Evolutionary conservation across 345 rosid species (phyloP), one percentile per base, ranked within the genome.

Genomic region (Laguncularia racemosa): DNA sequence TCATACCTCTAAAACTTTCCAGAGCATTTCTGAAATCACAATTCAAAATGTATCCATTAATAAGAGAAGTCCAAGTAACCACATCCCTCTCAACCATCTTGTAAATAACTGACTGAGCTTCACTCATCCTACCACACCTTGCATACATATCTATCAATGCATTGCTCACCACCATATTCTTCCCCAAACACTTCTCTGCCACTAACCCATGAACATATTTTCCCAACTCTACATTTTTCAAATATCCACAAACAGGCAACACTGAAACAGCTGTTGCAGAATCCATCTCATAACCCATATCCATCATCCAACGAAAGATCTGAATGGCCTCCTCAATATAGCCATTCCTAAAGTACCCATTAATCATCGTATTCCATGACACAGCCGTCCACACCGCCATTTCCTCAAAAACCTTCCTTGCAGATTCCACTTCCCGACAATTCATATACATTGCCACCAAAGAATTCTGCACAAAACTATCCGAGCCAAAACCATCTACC

Each of bases 131-230:
- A 52, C 67, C 73, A 52, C 85, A 82, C 55, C 75, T 81, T 79
- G 81, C 81, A 69, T 84, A 82, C 88, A 81, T 81, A 65, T 82
- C 79, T 23, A 82, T 75, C n/a, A 81, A 68, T 44, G 84, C 85
- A 18, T 82, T 79, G 19, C 84, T 71, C 57, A 77, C 78, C 12
- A 78, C 74, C 28, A 68, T 62, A 33, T 79, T 73, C 49, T 46
- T 45, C 23, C 72, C 76, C 20, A 80, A 66, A 44, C 77, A 80
- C 60, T 69, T 76, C 57, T 68, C 56, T 11, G 48, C 60, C 49
- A 74, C 75, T 44, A 82, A 70, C 16, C 71, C 65, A 66, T 82
- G 91, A 60, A 79, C 81, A 59, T 56, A 69, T 44, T 66, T 71
- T 14, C 85, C 87, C 53, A 79, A 64, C 67, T 68, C 76, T 50